Percentiles rank a stretch among this genome's conserved stretches.
These are phyloP conservation scores for Leucocoprinus sp. DNA, from an alignment of 768 basidiomycete genomes.

Conservation along the genomic window DNA sequence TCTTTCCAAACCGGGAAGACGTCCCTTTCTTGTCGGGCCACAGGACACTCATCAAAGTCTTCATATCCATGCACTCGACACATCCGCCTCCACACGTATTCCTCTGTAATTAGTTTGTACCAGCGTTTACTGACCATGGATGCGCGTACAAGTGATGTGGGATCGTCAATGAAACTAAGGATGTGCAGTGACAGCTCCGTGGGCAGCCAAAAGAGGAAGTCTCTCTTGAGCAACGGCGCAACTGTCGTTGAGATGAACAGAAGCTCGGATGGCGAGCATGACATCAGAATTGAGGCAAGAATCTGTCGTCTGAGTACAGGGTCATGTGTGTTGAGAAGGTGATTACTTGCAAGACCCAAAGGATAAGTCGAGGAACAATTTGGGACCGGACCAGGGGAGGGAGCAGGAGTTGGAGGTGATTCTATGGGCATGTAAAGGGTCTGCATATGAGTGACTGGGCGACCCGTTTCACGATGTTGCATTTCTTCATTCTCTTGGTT, in stretches of 20 bases:
- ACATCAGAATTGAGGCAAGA: constrained; percentile 40
- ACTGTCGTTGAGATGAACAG: constrained; percentile 59
- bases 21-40: constrained; percentile 4
- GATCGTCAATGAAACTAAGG: constrained; percentile 69
- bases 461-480: background rate
- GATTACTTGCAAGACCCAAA: constrained; percentile 12
- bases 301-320: constrained; percentile 40
- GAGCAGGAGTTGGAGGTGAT: constrained; percentile 56
- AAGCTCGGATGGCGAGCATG: constrained; percentile 55
- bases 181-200: constrained; percentile 68
- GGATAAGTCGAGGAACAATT: constrained; percentile 13
- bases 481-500: background rate
- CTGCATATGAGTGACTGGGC: background rate
- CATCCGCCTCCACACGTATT: constrained; percentile 75
- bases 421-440: constrained; percentile 43
- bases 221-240: constrained; percentile 54
- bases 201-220: constrained; percentile 37
- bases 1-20: background rate
- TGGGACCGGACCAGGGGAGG: constrained; percentile 38
- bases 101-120: constrained; percentile 62
- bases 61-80: constrained; percentile 50
- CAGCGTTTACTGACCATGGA: constrained; percentile 66
- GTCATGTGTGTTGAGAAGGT: constrained; percentile 17
- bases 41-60: constrained; percentile 16
- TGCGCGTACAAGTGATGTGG: constrained; percentile 60